phyloP scores from a whole-genome alignment of 345 rosid genomes.

The Corchorus olitorius region DNA sequence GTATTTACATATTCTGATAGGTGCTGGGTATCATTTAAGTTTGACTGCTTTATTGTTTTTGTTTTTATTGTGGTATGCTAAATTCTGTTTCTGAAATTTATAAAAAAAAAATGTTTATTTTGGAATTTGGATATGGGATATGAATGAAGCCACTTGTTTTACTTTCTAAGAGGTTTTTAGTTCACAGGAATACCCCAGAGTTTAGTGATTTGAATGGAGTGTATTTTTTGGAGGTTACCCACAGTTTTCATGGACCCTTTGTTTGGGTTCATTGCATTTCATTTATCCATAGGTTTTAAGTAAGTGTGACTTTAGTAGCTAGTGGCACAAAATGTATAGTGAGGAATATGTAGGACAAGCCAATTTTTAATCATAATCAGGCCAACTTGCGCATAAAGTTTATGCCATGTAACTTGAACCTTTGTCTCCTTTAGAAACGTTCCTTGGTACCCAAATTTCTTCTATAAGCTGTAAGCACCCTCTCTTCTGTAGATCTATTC shows the following conservation, averaged over 20 bases:
- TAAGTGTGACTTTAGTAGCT: neutral
- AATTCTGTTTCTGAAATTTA: neutral
- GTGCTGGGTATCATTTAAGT: neutral
- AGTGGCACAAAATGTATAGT: neutral
- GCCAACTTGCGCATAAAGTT: neutral
- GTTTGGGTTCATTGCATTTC: neutral
- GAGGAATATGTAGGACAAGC: neutral
- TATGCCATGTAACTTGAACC: neutral
- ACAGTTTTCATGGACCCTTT: neutral
- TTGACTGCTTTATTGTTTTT: neutral
- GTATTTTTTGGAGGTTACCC: neutral
- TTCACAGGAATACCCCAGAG: neutral
- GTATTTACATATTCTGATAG: neutral
- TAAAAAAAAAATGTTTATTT: neutral
- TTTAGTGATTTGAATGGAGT: neutral
- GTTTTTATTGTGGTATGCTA: neutral
- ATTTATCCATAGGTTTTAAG: neutral
- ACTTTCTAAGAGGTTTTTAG: neutral
- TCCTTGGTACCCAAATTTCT: neutral
- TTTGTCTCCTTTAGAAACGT: neutral
- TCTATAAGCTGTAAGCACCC: neutral
- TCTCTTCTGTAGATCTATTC: neutral
- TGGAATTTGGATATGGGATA: neutral
- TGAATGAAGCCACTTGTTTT: neutral
- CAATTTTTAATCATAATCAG: neutral